These are phyloP conservation scores for Vitellaria paradoxa DNA, from an alignment of 179 eudicot genomes.

Conservation along the genomic window DNA sequence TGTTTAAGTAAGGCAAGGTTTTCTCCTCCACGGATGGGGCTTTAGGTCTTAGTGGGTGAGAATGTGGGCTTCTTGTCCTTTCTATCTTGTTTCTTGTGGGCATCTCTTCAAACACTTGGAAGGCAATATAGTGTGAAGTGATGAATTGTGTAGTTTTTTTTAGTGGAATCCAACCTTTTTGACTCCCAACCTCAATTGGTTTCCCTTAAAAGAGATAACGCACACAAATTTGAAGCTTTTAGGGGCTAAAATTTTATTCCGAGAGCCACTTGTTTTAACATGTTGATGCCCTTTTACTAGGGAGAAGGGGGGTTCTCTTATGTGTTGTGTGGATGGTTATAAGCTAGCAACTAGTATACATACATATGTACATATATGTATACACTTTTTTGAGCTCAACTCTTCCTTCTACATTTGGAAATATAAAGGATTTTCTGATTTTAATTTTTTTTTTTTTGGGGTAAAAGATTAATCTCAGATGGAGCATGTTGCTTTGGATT, in stretches of 20 bases:
- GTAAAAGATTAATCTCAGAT: no score
- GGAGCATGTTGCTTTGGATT: no score
- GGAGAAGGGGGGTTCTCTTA: not conserved
- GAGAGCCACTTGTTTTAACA: not conserved
- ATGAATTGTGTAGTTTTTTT: not conserved
- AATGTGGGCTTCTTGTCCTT: not conserved
- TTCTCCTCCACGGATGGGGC: not conserved
- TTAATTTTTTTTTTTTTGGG: no score
- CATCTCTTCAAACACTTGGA: not conserved
- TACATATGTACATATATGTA: no score
- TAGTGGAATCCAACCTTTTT: constrained; percentile 14
- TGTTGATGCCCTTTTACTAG: not conserved
- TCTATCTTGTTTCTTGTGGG: not conserved
- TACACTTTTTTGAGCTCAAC: no score
- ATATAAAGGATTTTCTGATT: no score
- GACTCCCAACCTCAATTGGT: constrained; percentile 8
- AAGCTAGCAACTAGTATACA: no score
- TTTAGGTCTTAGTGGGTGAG: not conserved
- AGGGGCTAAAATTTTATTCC: constrained; percentile 1
- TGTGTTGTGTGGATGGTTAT: no score
- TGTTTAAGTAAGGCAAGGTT: no score
- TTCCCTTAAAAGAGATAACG: not conserved
- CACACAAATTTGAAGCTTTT: constrained; percentile 7
- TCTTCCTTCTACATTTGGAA: no score
- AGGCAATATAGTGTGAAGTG: constrained; percentile 3